These are phyloP conservation scores for Plasmodium fragile DNA, from an alignment of 169 alveolate species.

Conservation along the genomic window DNA sequence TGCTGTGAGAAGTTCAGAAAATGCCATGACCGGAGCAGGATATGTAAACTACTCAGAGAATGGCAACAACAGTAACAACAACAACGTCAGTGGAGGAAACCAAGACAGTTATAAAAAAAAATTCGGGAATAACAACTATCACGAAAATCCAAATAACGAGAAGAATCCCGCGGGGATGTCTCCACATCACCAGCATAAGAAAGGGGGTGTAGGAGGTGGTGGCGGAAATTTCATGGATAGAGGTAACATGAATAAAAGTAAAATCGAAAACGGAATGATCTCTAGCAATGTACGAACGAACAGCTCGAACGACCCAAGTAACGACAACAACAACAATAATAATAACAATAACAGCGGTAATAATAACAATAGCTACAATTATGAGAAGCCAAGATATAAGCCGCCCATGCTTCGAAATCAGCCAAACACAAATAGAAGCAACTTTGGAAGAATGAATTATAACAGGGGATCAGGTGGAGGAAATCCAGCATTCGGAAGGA, in stretches of 20 bases:
- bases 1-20: not conserved
- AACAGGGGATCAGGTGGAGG: slow-evolving; percentile 45
- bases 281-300: not conserved
- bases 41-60: slow-evolving; percentile 28
- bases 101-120: slow-evolving; percentile 35
- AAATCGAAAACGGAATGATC: slow-evolving; percentile 1
- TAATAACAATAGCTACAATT: not conserved
- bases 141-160: slow-evolving; percentile 15
- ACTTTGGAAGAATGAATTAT: slow-evolving; percentile 49
- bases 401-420: slow-evolving; percentile 72
- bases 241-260: slow-evolving; percentile 11
- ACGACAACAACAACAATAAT: not conserved
- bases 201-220: slow-evolving; percentile 6
- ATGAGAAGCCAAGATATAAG: slow-evolving; percentile 54
- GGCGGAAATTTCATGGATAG: slow-evolving; percentile 5
- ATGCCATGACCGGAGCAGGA: not conserved
- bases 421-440: slow-evolving; percentile 18
- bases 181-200: slow-evolving; percentile 32
- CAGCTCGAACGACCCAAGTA: not conserved
- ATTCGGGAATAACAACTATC: slow-evolving; percentile 23
- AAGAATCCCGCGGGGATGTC: slow-evolving; percentile 6
- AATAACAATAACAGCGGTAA: not conserved
- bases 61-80: not conserved
- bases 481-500: slow-evolving; percentile 17
- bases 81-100: not conserved